These are phyloP conservation scores for Ustilago esculenta DNA, from an alignment of 1,284 basidiomycete species.

Conservation along the genomic window DNA sequence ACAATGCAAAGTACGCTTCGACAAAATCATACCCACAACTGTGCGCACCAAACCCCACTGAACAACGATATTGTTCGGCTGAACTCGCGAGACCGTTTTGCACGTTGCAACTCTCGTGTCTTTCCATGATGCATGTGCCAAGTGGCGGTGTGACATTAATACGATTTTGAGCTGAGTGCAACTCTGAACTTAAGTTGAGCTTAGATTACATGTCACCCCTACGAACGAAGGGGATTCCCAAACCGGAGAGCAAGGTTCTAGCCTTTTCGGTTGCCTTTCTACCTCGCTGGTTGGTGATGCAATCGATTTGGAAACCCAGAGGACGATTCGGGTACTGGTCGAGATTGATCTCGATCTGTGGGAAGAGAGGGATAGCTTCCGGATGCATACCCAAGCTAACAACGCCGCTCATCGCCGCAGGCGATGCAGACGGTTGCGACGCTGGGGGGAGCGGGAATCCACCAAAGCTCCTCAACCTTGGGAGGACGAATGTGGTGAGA, in stretches of 20 bases:
- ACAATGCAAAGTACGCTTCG: too few relatives aligned
- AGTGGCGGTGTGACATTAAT: too few relatives aligned
- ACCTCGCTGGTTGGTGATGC: slow-evolving; percentile 64
- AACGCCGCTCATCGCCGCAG: slow-evolving; percentile 83
- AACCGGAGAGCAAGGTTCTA: slow-evolving; percentile 57
- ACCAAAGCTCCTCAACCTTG: slow-evolving; percentile 87
- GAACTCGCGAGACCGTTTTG: too few relatives aligned
- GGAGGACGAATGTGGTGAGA: slow-evolving; percentile 92
- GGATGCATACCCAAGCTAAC: slow-evolving; percentile 87
- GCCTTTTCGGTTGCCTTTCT: slow-evolving; percentile 62
- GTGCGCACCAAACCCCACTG: too few relatives aligned
- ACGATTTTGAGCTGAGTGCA: too few relatives aligned
- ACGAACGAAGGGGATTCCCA: slow-evolving; percentile 64
- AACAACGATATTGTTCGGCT: too few relatives aligned
- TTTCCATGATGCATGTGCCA: too few relatives aligned
- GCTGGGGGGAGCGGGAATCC: slow-evolving; percentile 79
- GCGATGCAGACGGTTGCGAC: slow-evolving; percentile 54
- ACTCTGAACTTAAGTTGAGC: not conserved
- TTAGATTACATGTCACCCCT: slow-evolving; percentile 48
- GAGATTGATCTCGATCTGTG: slow-evolving; percentile 69
- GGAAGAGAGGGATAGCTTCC: slow-evolving; percentile 88
- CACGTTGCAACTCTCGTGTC: too few relatives aligned
- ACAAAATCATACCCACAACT: too few relatives aligned
- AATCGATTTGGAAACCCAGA: slow-evolving; percentile 65
- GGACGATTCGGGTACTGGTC: slow-evolving; percentile 63